Evolutionary conservation across 2,329 filamentous ascomycete species (phyloP), one percentile per base, ranked within the genome.

Genomic region (Stachybotrys elegans): DNA sequence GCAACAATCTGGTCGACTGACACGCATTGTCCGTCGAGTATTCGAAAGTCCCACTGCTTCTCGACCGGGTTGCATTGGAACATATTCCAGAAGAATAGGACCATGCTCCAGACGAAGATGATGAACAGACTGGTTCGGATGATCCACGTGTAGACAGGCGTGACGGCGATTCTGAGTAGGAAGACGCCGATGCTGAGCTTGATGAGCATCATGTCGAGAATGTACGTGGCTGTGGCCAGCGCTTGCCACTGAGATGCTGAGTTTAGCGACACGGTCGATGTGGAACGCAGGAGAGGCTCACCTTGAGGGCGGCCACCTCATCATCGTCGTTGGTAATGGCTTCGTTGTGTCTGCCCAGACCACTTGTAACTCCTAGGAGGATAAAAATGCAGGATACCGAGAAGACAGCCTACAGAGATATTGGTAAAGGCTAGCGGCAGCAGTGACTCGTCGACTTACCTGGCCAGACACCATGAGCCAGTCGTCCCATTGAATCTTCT

Each of bases 101-200:
- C 67, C 16, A 67, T 53, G 32, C 68, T 72, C 67, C 70, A 75
- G 32, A 75, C 55, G 13, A 62, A 55, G 43, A 79, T 65, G 25
- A 78, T 54, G 29, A 65, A 52, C 36, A 79, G 58, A 46, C 71
- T 73, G 38, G 60, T 52, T 49, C 66, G 65, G 6, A 79, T 66
- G 27, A 70, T 71, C 54, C 67, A 75, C 19, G 63, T 70, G 53
- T 78, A 79, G 17, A 68, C 55, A 38, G 61, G 68, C 34, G 67
- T 60, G 4, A 67, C 64, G 2, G 73, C 69, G 14, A 78, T 60
- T 6, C 72, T 66, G 16, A 79, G 57, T 8, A 78, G 65, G 47
- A 77, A 76, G 46, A 78, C 60, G 25, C 69, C 71, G 40, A 95
- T 77, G 58, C 75, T 75, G 41, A 78, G 58, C 58, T 79, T 79